Evolutionary conservation across 306 rosid species (phyloP), one percentile per base, ranked within the genome.

Genomic region (Mimosa pudica): DNA sequence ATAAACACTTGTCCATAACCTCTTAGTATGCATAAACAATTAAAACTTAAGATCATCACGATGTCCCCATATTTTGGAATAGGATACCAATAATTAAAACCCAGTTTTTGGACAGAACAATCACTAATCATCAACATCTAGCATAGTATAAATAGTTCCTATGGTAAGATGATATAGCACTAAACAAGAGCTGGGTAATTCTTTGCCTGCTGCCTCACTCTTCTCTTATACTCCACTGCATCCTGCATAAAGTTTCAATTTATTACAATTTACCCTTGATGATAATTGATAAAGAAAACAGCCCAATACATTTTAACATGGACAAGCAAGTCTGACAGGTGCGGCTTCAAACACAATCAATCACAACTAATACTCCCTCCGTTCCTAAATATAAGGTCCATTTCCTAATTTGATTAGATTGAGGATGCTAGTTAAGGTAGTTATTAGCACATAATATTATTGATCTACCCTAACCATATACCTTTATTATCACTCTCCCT

Each of bases 161-260:
- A 75, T 30, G 52, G 41, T 68, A 68, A 65, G 77, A 79, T 61
- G 78, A 73, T 76, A 83, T 61, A 70, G 82, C 82, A 74, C 87
- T 83, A 94, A 79, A 94, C 81, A 75, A 94, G 67, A 33, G 98
- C 79, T 58, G 98, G 98, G 81, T 89, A 92, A 80, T 88, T 95
- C 92, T 91, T 95, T 42, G 98, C 92, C 92, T 95, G 98, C 83
- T 73, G 92, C 70, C 95, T 84, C 66, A 95, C 97, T 83, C 98
- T 86, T 88, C 81, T 95, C 92, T 91, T 95, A 45, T 92, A 95
- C 90, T 95, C 98, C 0, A 77, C 79, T 1, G 89, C 83, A 77
- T 95, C 98, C 98, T 92, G 95, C 84, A 75, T 54, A 62, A 82
- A 44, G 33, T 73, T 74, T 68, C 17, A 63, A 24, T 55, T 76